phyloP scores from a whole-genome alignment of 257 asterid genomes.

The Fraxinus americana region DNA sequence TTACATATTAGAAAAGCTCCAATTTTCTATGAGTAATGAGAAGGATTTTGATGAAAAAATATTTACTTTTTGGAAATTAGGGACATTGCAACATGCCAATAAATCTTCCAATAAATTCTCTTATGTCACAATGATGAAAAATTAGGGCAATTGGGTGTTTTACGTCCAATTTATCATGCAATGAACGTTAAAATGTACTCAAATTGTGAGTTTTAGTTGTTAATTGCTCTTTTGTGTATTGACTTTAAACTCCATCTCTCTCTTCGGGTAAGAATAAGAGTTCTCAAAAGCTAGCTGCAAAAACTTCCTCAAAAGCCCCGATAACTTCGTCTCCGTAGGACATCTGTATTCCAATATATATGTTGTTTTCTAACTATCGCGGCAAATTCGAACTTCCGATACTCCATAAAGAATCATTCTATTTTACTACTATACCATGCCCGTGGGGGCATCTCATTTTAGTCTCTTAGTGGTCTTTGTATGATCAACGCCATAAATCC shows the following conservation, averaged over 20 bases:
- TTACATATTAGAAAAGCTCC: background rate
- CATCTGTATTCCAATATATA: too few relatives aligned
- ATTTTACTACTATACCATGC: too few relatives aligned
- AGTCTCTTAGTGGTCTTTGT: slow-evolving; percentile 10
- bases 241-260: background rate
- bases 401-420: too few relatives aligned
- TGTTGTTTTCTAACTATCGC: background rate
- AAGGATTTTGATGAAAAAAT: slow-evolving; percentile 13
- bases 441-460: slow-evolving; percentile 2
- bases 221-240: background rate
- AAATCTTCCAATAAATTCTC: slow-evolving; percentile 39
- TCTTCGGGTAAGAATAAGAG: slow-evolving; percentile 52
- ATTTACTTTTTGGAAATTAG: slow-evolving; percentile 28
- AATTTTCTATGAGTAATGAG: background rate
- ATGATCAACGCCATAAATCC: slow-evolving; percentile 5
- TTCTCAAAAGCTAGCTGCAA: slow-evolving; percentile 37
- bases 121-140: background rate
- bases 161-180: background rate
- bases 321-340: too few relatives aligned
- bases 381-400: too few relatives aligned
- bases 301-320: slow-evolving; percentile 23
- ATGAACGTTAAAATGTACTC: too few relatives aligned
- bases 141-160: background rate
- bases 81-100: slow-evolving; percentile 33
- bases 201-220: background rate